Percentiles rank a stretch among this genome's conserved stretches.
Evolutionary conservation across 2,329 filamentous ascomycete species (phyloP).

Genomic region (Fusarium sp.): DNA sequence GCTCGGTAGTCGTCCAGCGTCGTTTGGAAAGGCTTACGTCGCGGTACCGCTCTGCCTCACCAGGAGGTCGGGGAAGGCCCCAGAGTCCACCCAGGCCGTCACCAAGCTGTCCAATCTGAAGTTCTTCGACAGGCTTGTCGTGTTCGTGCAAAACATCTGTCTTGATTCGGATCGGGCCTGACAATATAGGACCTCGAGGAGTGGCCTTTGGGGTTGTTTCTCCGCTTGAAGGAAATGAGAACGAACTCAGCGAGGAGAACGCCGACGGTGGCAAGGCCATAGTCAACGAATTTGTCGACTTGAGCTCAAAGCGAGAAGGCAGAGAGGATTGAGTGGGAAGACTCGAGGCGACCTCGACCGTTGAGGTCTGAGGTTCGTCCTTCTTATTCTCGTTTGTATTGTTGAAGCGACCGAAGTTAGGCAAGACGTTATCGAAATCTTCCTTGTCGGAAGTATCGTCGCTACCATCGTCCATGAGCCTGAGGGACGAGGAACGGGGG

Average conservation of each 20-base stretch:
- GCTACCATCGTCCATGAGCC: conserved; percentile 60
- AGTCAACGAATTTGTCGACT: conserved; percentile 35
- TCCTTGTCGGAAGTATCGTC: conserved; percentile 59
- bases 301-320: conserved; percentile 34
- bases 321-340: conserved; percentile 28
- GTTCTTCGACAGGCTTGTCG: conserved; percentile 50
- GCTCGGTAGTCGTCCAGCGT: conserved; percentile 68
- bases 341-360: conserved; percentile 12
- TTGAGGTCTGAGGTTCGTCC: background rate
- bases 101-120: conserved; percentile 53
- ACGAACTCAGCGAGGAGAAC: conserved; percentile 36
- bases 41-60: conserved; percentile 59
- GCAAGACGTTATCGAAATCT: conserved; percentile 63
- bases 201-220: conserved; percentile 39
- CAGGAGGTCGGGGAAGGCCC: conserved; percentile 59
- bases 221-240: conserved; percentile 37
- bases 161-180: conserved; percentile 54
- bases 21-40: conserved; percentile 63
- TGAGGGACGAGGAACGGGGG: conserved; percentile 55
- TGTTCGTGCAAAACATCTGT: conserved; percentile 48
- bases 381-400: conserved; percentile 34
- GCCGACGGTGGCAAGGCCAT: conserved; percentile 41
- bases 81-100: conserved; percentile 59
- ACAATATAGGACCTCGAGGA: conserved; percentile 48
- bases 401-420: conserved; percentile 62